phyloP scores from a whole-genome alignment of 371 early-diverging fungal genomes.

The Cokeromyces recurvatus region DNA sequence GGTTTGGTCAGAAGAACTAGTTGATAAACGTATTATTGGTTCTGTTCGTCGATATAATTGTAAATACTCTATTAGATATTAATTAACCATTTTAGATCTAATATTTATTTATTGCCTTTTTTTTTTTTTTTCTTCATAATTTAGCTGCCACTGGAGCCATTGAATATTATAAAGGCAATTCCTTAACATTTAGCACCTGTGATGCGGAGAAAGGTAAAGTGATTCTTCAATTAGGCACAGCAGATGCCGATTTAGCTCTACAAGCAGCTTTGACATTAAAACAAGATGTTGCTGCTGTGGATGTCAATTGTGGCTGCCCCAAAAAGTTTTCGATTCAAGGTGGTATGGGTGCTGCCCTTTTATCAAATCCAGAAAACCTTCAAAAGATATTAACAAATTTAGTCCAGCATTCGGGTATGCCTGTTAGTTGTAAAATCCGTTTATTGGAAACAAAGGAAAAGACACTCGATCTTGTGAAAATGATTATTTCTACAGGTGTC shows the following conservation, averaged over 20 bases:
- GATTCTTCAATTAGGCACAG: slow-evolving; percentile 79
- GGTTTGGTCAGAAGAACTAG: slow-evolving; percentile 89
- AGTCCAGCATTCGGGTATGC: slow-evolving; percentile 69
- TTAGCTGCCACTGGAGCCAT: slow-evolving; percentile 63
- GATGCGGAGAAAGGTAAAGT: slow-evolving; percentile 60
- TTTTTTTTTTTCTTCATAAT: not conserved
- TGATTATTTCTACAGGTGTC: slow-evolving; percentile 85
- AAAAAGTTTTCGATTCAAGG: slow-evolving; percentile 91
- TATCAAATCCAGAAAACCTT: slow-evolving; percentile 80
- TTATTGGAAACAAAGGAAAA: slow-evolving; percentile 66
- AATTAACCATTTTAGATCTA: not conserved
- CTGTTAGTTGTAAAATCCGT: slow-evolving; percentile 79
- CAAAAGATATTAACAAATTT: slow-evolving; percentile 70
- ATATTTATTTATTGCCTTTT: not conserved
- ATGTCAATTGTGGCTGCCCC: slow-evolving; percentile 97
- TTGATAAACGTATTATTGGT: slow-evolving; percentile 85
- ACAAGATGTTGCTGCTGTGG: slow-evolving; percentile 84
- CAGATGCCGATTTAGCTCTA: slow-evolving; percentile 83
- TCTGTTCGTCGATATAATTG: slow-evolving; percentile 72
- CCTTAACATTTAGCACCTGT: slow-evolving; percentile 60
- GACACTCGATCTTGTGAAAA: slow-evolving; percentile 77
- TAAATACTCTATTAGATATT: too few species aligned
- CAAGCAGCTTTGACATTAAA: slow-evolving; percentile 81
- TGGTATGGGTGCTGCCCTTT: slow-evolving; percentile 94
- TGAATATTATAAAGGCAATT: slow-evolving; percentile 57